Percentiles rank a stretch among this genome's conserved stretches.
Evolutionary conservation across 495 filamentous ascomycete genomes (phyloP).

Genomic region (Cenococcum geophilum): DNA sequence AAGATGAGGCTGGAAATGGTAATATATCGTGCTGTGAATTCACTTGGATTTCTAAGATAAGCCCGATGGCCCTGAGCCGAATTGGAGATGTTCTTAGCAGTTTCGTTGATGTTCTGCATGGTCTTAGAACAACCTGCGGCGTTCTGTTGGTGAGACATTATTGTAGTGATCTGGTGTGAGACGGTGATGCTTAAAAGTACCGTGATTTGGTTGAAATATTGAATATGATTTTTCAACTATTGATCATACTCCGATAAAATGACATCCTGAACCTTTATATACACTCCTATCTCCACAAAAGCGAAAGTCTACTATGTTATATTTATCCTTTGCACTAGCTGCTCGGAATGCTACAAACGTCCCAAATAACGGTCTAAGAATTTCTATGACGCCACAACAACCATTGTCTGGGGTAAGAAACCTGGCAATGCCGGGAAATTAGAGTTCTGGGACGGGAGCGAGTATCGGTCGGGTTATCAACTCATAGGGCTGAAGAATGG

Average conservation of each 20-base stretch:
- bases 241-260: background rate
- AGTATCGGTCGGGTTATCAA: background rate
- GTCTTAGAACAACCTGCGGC: constrained; percentile 7
- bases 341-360: background rate
- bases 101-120: constrained; percentile 18
- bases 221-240: background rate
- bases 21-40: background rate
- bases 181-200: background rate
- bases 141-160: constrained; percentile 1
- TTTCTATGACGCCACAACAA: background rate
- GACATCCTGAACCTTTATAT: background rate
- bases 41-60: constrained; percentile 29
- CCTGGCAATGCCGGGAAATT: background rate
- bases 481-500: background rate
- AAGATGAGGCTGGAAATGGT: too few species aligned
- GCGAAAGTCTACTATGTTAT: background rate
- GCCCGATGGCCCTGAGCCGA: constrained; percentile 23
- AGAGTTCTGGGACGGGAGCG: background rate
- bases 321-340: background rate
- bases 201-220: background rate
- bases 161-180: background rate
- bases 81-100: constrained; percentile 21
- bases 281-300: background rate
- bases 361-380: background rate
- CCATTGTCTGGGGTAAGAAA: background rate